phyloP scores from a whole-genome alignment of 352 stramenopile genomes.

The Phytophthora pseudosyringae region DNA sequence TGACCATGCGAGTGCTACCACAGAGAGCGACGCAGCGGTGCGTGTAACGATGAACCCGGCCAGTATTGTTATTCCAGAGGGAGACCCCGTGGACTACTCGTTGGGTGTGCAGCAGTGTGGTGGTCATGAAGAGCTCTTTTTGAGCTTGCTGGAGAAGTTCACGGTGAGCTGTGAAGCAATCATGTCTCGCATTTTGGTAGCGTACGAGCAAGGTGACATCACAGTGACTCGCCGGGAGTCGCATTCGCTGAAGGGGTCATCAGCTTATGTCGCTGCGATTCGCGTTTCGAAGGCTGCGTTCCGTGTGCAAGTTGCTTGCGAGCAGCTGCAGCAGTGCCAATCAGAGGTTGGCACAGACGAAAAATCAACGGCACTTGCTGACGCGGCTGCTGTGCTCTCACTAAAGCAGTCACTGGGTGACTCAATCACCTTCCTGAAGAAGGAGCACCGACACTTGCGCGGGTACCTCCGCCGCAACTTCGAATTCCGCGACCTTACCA shows the following conservation, averaged over 20 bases:
- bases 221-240: slow-evolving; percentile 63
- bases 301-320: slow-evolving; percentile 78
- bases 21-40: slow-evolving; percentile 33
- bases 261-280: slow-evolving; percentile 78
- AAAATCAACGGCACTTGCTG: slow-evolving; percentile 19
- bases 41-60: slow-evolving; percentile 33
- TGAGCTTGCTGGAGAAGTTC: slow-evolving; percentile 85
- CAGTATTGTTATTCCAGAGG: slow-evolving; percentile 73
- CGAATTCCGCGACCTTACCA: slow-evolving; percentile 53
- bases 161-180: slow-evolving; percentile 58
- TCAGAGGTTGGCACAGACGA: slow-evolving; percentile 32
- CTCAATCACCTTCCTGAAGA: slow-evolving; percentile 48
- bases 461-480: slow-evolving; percentile 87
- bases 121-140: slow-evolving; percentile 77
- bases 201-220: slow-evolving; percentile 57
- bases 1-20: slow-evolving; percentile 34
- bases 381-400: slow-evolving; percentile 26
- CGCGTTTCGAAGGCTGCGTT: slow-evolving; percentile 83
- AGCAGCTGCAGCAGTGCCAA: slow-evolving; percentile 62
- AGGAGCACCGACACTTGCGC: slow-evolving; percentile 68
- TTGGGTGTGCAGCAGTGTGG: slow-evolving; percentile 82
- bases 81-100: slow-evolving; percentile 82
- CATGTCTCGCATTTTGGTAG: slow-evolving; percentile 61
- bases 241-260: slow-evolving; percentile 85
- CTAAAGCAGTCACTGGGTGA: slow-evolving; percentile 37